Evolutionary conservation across 2,329 filamentous ascomycete genomes (phyloP).

Genomic region (Colletotrichum phormii): DNA sequence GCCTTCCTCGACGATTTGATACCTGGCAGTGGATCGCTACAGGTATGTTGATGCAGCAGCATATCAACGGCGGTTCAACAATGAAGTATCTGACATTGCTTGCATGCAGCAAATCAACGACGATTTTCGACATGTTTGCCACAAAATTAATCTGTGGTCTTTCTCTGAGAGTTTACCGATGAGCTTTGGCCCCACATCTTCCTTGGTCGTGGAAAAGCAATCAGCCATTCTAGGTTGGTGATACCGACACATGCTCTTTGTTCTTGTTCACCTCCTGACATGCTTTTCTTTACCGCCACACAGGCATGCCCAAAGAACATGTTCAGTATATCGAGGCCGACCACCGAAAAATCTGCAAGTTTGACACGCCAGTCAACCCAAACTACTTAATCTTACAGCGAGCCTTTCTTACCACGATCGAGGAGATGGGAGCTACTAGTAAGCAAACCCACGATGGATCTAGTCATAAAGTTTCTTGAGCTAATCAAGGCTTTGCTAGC

Average conservation of each 20-base stretch:
- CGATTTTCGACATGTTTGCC: not conserved
- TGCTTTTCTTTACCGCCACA: not conserved
- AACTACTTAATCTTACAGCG: conserved; percentile 39
- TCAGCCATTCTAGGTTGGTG: not conserved
- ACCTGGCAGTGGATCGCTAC: not conserved
- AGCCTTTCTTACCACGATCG: not conserved
- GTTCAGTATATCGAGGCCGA: conserved; percentile 42
- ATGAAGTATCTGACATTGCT: not conserved
- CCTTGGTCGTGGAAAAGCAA: not conserved
- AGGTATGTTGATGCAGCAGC: not conserved
- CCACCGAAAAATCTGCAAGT: conserved; percentile 44
- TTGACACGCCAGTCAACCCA: conserved; percentile 37
- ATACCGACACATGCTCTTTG: not conserved
- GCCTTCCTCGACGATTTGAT: not conserved
- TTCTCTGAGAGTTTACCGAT: not conserved
- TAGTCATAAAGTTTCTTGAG: too few species aligned
- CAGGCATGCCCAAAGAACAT: conserved; percentile 40
- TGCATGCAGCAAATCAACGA: not conserved
- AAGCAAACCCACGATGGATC: too few species aligned
- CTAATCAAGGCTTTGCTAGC: not conserved
- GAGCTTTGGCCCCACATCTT: not conserved
- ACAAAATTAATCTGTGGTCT: not conserved
- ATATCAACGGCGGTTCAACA: not conserved
- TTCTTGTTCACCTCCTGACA: not conserved
- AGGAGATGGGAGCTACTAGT: not conserved